Base-by-base conservation (phyloP, 495 filamentous ascomycete species). In the Trichodelitschia bisporula region DNA sequence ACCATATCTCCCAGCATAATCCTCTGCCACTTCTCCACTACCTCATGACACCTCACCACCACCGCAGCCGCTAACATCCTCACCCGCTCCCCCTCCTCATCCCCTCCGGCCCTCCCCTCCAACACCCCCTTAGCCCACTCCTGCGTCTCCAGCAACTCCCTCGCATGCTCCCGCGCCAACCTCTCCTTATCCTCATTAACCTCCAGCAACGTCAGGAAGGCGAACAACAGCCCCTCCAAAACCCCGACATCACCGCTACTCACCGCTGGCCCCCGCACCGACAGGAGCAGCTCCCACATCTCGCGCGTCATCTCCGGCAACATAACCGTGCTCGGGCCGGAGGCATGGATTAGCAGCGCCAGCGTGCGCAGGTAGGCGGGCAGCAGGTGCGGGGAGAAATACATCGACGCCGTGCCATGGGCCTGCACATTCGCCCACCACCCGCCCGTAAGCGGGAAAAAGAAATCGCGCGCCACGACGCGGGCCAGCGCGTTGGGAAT, bases 31-130 rank as follows among this genome's bases (percentile, higher is more conserved):
- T 69, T 72, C 46, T 90, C 76, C 25, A 83, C 67, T 19, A 75
- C 64, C 51, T 90, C 82, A 21, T 65, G 63, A 32, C 75, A 50
- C 40, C 70, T 71, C 14, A 90, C 64, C 51, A 93, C 51, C 26
- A 90, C 68, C 1, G 74, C 82, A 2, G 86, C 86, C 16, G 82
- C 73, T 40, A 97, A 38, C 56, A 64, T 64, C 45, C 65, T 62
- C 11, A 68, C 57, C 42, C 59, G 61, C 37, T 66, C 61, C 35
- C 56, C 50, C 42, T 79, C 64, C 46, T 65, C 62, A 13, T 57
- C 56, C 56, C 32, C 72, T 45, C 29, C 58, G 44, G 43, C 50
- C 20, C 53, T 45, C 13, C 53, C 42, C 32, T 69, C 65, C 44
- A 89, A 82, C 4, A 89, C 55, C 18, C 61, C 58, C 24, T 69